Evolutionary conservation across 2,329 filamentous ascomycete genomes (phyloP), one percentile per base, ranked within the genome.

Genomic region (Ambrosiella xylebori): DNA sequence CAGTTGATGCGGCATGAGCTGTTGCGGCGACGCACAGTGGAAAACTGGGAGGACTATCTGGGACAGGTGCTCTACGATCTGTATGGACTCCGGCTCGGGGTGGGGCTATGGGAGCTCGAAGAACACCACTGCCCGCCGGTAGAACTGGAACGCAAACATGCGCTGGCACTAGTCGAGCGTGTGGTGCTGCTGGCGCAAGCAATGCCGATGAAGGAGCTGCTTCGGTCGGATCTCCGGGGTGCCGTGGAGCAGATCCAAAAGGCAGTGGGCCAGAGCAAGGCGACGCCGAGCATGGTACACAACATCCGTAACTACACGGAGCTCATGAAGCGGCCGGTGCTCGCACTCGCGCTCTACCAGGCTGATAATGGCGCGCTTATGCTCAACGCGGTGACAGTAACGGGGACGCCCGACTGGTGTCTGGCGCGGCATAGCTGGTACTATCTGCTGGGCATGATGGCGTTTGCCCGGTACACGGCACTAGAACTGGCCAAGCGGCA

Each of bases 191-290:
- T 96, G 59, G 88, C 88, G 1, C 84, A 84, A 54, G 83, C 86
- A 61, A 84, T 96, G 74, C 84, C 87, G 19, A 86, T 95, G 73
- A 95, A 91, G 65, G 93, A 97, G 63, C 72, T 97, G 15, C 80
- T 89, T 13, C 97, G 95, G 68, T 93, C 89, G 13, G 88, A 97
- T 58, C 74, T 98, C 57, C 94, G 91, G 67, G 81, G 77, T 13
- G 88, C 89, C 0, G 93, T 98, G 60, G 93, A 98, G 60, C 89
- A 90, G 64, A 88, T 98, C 70, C 90, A 97, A 67, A 83, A 88
- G 63, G 84, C 87, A 4, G 84, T 97, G 57, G 88, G 88, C 1
- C 79, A 80, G 57, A 80, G 85, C 36, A 95, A 90, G 68, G 80
- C 84, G 11, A 85, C 84, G 1, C 80, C 87, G 4, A 82, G 89